A percentile compares a stretch with the other conserved stretches of the same genome.
These are phyloP conservation scores for Emergomyces orientalis DNA, from an alignment of 2,329 filamentous ascomycete genomes.

Conservation along the genomic window DNA sequence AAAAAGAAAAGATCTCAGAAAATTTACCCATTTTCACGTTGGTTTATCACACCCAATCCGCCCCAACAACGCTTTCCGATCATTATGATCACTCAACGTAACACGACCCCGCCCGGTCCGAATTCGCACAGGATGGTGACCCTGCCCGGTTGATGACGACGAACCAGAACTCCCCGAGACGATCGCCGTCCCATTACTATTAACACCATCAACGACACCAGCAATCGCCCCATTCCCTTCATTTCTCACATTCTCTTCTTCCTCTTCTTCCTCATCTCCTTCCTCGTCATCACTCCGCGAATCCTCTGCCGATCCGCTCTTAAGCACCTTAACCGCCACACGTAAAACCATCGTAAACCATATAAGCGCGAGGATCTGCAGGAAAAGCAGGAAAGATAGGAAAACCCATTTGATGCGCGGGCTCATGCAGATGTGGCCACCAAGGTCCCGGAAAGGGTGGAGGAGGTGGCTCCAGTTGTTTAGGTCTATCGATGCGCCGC, in stretches of 20 bases:
- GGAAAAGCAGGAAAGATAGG: constrained; percentile 61
- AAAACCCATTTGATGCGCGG: constrained; percentile 65
- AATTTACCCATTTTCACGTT: constrained; percentile 8
- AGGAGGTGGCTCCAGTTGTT: constrained; percentile 52
- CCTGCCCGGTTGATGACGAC: constrained; percentile 9
- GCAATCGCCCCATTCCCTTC: neutral
- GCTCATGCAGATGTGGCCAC: constrained; percentile 73
- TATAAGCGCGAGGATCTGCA: constrained; percentile 70
- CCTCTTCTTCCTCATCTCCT: constrained; percentile 43
- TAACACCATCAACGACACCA: constrained; percentile 13
- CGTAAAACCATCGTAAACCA: constrained; percentile 88
- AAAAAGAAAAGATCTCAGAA: neutral
- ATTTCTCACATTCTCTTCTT: neutral
- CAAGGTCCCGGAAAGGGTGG: constrained; percentile 62
- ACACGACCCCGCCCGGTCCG: constrained; percentile 32
- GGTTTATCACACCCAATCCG: constrained; percentile 28
- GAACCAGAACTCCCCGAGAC: constrained; percentile 21
- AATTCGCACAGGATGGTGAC: constrained; percentile 16
- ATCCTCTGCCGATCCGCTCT: constrained; percentile 69
- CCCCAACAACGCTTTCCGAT: constrained; percentile 28
- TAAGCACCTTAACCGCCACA: constrained; percentile 71
- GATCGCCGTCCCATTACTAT: constrained; percentile 19
- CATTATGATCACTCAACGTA: constrained; percentile 32
- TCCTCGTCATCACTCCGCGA: constrained; percentile 77
- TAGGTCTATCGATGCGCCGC: neutral